Base-by-base conservation (phyloP, 2,329 filamentous ascomycete genomes). In the Fusarium coicis region DNA sequence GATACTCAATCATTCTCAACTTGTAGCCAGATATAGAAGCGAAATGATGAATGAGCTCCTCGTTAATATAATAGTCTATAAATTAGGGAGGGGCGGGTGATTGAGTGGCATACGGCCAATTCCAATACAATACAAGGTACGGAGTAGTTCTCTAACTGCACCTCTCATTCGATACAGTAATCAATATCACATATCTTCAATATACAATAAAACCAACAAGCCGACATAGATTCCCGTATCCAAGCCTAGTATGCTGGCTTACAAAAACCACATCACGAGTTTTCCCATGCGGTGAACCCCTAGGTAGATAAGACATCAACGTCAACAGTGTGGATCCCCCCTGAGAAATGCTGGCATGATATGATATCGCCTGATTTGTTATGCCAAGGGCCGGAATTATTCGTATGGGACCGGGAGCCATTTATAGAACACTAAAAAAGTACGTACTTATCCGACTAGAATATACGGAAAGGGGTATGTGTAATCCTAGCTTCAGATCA, bases 391-490 rank as follows among this genome's bases (percentile, higher is more conserved):
- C 32, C 47, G 52, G 49, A 47, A 39, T 18, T 28, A 68, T 14
- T 49, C 18, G 28, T n/a, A 58, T 42, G 57, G 37, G 43, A 36
- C 53, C 44, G 50, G 37, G 52, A 58, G 59, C 66, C 66, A 69
- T 49, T 70, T 69, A 70, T 69, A 65, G 58, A 69, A 65, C 52
- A 69, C 65, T 69, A 69, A 46, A 69, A 46, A 61, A 64, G 47
- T 69, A 69, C 58, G 67, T 76, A 74, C 30, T 54, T 70, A 63
- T 71, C 54, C 54, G 71, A 73, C 74, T 74, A 76, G 71, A 76
- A 70, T 72, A 55, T 76, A 77, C 75, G 68, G 63, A 74, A 77
- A 77, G 72, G 75, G 75, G 75, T 77, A 77, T 78, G 73, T 74
- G 74, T 67, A 76, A 70, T 74, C 71, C 74, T 76, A 74, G 74